Conservation (phyloP, 2,329 filamentous ascomycete species). For the Colletotrichum endophyticum region DNA sequence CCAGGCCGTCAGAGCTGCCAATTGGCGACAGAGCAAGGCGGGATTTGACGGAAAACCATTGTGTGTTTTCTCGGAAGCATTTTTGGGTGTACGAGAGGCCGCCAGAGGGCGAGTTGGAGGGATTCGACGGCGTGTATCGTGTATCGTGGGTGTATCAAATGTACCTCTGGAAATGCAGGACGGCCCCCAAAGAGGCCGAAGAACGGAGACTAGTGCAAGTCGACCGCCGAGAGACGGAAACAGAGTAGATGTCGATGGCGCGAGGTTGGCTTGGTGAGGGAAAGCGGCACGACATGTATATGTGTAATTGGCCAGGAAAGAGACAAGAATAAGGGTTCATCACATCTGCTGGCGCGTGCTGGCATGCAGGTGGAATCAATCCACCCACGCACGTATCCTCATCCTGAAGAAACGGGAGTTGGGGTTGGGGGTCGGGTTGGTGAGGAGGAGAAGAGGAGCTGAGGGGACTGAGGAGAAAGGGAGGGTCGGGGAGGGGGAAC, state of each 20-base stretch:
- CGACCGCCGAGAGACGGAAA: not conserved
- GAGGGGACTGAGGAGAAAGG: not conserved
- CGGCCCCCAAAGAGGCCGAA: not conserved
- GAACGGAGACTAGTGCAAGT: not conserved
- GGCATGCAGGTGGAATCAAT: slow-evolving; percentile 19
- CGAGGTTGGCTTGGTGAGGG: not conserved
- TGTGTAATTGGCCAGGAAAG: not conserved
- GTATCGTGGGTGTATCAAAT: slow-evolving; percentile 4
- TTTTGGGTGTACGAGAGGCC: not conserved
- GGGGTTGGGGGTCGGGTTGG: not conserved
- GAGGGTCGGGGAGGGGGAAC: not conserved
- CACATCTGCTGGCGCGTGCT: slow-evolving; percentile 19
- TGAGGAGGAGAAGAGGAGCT: not conserved
- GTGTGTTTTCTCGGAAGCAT: not conserved
- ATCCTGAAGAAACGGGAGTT: slow-evolving; percentile 15
- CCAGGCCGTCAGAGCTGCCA: not conserved
- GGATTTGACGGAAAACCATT: not conserved
- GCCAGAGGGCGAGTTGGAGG: not conserved
- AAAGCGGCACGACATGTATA: not conserved
- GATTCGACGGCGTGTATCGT: slow-evolving; percentile 6
- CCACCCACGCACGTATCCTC: slow-evolving; percentile 17
- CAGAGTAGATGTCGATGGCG: not conserved
- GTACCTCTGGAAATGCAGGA: not conserved
- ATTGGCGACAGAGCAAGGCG: not conserved
- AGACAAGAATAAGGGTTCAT: slow-evolving; percentile 17